Evolutionary conservation across 192 early-diverging fungal species (phyloP), one percentile per base, ranked within the genome.

Genomic region (Gonapodya prolifera): DNA sequence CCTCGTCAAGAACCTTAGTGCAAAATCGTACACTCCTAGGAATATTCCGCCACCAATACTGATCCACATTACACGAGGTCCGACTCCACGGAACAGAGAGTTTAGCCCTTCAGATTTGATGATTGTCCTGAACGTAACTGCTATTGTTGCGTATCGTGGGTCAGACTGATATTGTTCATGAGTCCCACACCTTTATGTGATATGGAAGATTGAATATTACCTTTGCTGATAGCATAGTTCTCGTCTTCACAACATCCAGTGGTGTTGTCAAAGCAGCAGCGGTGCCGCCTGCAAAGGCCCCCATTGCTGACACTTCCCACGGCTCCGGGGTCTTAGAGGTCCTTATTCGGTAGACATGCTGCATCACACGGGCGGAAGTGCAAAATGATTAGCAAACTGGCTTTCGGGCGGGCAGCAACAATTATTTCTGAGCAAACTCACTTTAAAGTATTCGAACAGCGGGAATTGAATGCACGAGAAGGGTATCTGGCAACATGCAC

Each of bases 391-490:
- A 2, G 89, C 81, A 1, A 81, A 74, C n/a, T 32, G 69, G n/a
- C 18, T 69, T 23, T 18, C 69, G 18, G 18, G 18, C 18, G n/a
- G n/a, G n/a, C n/a, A 69, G 18, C n/a, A 69, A 69, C 18, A 69
- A 69, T 69, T 69, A 23, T 69, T 69, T 69, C n/a, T n/a, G n/a
- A 69, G n/a, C 18, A 69, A n/a, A 35, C 36, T 70, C 74, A 83
- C 80, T 85, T 97, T 98, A 73, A 97, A 84, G 35, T 87, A 91
- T 83, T 98, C 97, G 80, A 95, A 98, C 36, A 98, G 79, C 1
- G 97, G 95, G 81, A 98, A 98, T 82, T 98, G 97, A 34, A 98
- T 91, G 82, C 95, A 96, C 0, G 95, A 89, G 80, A 98, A 98
- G 28, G 97, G 97, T 79, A 98, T 96, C 86, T 91, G 82, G 0